Base-by-base conservation (phyloP, 495 filamentous ascomycete species). In the Aspergillus indologenus region DNA sequence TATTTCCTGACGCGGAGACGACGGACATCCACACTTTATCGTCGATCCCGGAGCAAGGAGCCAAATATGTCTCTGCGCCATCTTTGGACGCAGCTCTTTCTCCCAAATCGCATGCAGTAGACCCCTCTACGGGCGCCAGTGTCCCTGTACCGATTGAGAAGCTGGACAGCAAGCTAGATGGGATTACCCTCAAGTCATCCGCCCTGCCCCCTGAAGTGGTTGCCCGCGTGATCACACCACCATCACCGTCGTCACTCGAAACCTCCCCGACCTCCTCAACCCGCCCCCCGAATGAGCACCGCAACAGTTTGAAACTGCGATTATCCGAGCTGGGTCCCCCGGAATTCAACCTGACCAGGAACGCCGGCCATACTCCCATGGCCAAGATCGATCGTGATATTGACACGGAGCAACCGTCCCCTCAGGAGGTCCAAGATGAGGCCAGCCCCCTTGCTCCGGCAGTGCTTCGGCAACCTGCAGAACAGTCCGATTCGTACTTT, bases 351-450 rank as follows among this genome's bases (percentile, higher is more conserved):
- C 68, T 78, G n/a, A 61, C 68, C 23, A 68, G 70, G 58, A 54
- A 80, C 62, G 77, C 77, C 21, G 77, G 76, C 34, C 77, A 80
- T 57, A 80, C 77, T 12, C 77, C 77, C 1, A 80, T 80, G 76
- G 77, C 67, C 18, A 65, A 74, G 53, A 70, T 77, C 54, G 77
- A 75, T 45, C 60, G 54, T 1, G 75, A 75, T 50, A 62, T 61
- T 20, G 73, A 73, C 34, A 59, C 58, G 17, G 65, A 61, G 43
- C 67, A 63, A 45, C 63, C 63, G 19, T 67, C 74, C 18, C 71
- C 73, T 2, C 59, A 62, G 26, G 66, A 69, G 53, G 61, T 22
- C 19, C 48, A 56, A 24, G 53, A 53, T 20, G 71, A 74, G 46
- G 70, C 71, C 18, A 58, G 57, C 3, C 69, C 73, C 60, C 61